Percentiles rank a stretch among this genome's conserved stretches.
Evolutionary conservation across 2,329 filamentous ascomycete genomes (phyloP).

Genomic region (Talaromyces verruculosus): DNA sequence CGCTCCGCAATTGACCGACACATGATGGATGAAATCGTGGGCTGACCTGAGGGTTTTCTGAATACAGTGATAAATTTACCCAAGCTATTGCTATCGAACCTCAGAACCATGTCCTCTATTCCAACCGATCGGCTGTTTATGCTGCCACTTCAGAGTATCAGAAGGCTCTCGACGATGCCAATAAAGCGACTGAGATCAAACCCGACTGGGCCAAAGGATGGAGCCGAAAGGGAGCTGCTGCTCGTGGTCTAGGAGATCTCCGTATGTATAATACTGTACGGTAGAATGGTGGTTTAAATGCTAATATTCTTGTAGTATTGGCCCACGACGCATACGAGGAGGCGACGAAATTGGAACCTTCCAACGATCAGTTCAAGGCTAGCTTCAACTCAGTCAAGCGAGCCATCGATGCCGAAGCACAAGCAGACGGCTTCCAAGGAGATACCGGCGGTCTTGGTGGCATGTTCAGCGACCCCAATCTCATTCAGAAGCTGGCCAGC

Average conservation of each 20-base stretch:
- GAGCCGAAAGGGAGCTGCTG: conserved; percentile 86
- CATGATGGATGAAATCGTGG: background rate
- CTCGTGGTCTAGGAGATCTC: conserved; percentile 84
- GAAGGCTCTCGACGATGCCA: conserved; percentile 81
- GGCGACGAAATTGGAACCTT: conserved; percentile 88
- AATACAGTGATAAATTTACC: conserved; percentile 82
- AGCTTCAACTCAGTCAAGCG: conserved; percentile 82
- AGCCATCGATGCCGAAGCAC: conserved; percentile 77
- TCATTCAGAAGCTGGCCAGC: conserved; percentile 83
- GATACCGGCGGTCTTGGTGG: conserved; percentile 76
- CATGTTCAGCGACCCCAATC: conserved; percentile 91
- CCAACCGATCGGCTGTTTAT: conserved; percentile 85
- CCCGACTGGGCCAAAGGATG: conserved; percentile 98
- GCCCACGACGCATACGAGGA: conserved; percentile 90
- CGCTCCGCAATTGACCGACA: conserved; percentile 23
- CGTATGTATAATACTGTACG: conserved; percentile 41
- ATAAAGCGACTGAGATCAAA: conserved; percentile 91
- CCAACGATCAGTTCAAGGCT: conserved; percentile 88
- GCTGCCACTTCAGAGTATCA: conserved; percentile 88
- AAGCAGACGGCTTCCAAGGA: conserved; percentile 58
- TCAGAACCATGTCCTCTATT: conserved; percentile 93
- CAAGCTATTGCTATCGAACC: conserved; percentile 87
- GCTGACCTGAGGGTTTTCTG: background rate
- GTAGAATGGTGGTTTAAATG: background rate
- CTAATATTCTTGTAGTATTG: conserved; percentile 53